phyloP scores from a whole-genome alignment of 352 stramenopile species.

The Phytophthora fragariaefolia region DNA sequence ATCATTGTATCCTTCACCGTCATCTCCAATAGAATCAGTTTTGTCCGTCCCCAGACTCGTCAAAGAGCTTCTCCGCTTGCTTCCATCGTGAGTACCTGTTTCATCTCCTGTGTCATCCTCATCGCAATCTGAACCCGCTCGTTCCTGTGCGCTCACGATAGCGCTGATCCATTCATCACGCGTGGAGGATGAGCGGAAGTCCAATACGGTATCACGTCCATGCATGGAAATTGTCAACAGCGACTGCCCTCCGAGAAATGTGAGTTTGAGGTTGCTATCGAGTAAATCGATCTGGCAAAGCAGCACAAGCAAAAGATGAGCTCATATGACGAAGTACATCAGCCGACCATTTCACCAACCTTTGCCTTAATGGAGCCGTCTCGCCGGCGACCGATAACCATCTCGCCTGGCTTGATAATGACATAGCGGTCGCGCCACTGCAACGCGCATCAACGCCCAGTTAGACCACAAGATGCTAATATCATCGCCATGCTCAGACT shows the following conservation, averaged over 20 bases:
- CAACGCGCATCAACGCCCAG: constrained; percentile 3
- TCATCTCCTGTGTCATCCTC: constrained; percentile 52
- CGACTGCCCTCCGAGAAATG: constrained; percentile 68
- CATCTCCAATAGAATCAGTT: constrained; percentile 34
- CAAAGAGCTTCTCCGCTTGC: constrained; percentile 15
- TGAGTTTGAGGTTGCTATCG: constrained; percentile 56
- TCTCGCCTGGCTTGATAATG: constrained; percentile 50
- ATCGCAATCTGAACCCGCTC: constrained; percentile 41
- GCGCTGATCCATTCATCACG: constrained; percentile 72
- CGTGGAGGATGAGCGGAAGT: constrained; percentile 52
- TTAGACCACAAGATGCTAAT: constrained; percentile 1
- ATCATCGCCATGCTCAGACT: neutral
- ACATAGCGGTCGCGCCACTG: constrained; percentile 80
- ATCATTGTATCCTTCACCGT: constrained; percentile 55
- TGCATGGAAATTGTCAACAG: constrained; percentile 59
- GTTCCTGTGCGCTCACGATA: constrained; percentile 60
- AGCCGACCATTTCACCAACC: constrained; percentile 33
- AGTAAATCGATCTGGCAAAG: constrained; percentile 61
- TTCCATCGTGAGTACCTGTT: constrained; percentile 28
- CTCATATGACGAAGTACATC: no score
- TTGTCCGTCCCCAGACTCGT: constrained; percentile 28
- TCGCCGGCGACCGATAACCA: constrained; percentile 56
- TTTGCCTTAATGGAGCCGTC: constrained; percentile 64
- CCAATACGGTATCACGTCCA: constrained; percentile 51
- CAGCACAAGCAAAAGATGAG: constrained; percentile 7